These are phyloP conservation scores for Pterocarpus santalinus DNA, from an alignment of 306 rosid genomes.

Conservation along the genomic window DNA sequence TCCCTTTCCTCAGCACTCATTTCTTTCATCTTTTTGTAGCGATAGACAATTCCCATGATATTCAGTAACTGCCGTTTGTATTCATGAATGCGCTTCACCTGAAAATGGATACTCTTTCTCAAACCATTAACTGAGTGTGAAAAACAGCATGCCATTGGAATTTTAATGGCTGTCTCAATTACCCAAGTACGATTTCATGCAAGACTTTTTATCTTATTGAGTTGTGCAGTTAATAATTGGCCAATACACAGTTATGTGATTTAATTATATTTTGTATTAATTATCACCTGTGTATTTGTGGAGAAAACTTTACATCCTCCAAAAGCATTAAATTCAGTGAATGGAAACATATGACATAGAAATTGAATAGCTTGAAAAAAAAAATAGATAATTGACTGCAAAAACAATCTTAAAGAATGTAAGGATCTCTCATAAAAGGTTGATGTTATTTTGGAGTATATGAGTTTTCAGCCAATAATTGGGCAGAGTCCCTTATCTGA, in stretches of 20 bases:
- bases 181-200: conserved; percentile 16
- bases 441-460: background rate
- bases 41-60: conserved; percentile 90
- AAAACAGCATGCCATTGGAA: conserved; percentile 18
- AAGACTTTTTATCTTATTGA: conserved; percentile 2
- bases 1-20: conserved; percentile 73
- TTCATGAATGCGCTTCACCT: conserved; percentile 99
- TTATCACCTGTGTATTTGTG: conserved; percentile 9
- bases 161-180: background rate
- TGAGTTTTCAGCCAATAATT: background rate
- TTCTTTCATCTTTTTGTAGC: conserved; percentile 95
- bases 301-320: background rate
- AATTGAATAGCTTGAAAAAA: background rate
- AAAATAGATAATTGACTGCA: background rate
- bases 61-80: conserved; percentile 91
- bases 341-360: background rate
- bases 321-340: background rate
- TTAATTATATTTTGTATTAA: background rate
- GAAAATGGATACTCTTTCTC: conserved; percentile 38
- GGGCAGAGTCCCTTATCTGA: background rate
- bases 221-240: background rate
- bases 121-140: conserved; percentile 30
- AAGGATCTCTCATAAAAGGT: background rate
- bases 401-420: background rate
- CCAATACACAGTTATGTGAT: background rate